Evolutionary conservation across 73 alveolate genomes (phyloP), one percentile per base, ranked within the genome.

Genomic region (Tetrahymena malaccensis): DNA sequence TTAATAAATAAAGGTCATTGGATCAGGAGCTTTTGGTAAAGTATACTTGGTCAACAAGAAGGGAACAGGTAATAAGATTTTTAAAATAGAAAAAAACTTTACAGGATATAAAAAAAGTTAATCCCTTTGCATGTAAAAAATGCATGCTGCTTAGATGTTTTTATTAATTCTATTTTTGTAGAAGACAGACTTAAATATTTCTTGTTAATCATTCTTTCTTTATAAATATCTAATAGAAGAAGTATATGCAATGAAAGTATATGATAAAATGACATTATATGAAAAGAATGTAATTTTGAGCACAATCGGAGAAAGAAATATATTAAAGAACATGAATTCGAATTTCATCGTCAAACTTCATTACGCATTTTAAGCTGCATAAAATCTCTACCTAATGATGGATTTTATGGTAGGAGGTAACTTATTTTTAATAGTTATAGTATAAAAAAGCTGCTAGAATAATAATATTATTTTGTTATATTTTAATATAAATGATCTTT

Each of bases 381-480:
- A 98, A 33, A 98, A 98, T 83, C 98, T 98, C 55, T 98, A 98
- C 95, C 97, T 98, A 43, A 96, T 98, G 34, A 98, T 98, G 98
- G 99, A 98, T 85, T 98, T 98, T 97, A 93, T 98, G 58, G 98
- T 97, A 84, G 99, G 99, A 57, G 97, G 97, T 85, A 94, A 37
- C 34, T 97, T 56, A 5, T 34, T 40, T 4, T 40, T 15, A 40
- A 40, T 40, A 40, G 44, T 10, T 40, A 40, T 40, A 40, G 9
- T 40, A 7, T 40, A 2, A 0, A 40, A 40, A 35, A 35, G 44
- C 44, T 40, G 44, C 9, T 40, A 40, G 44, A 40, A 40, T 40
- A 7, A 40, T 40, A 40, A 6, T 40, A 40, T 40, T 40, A 40
- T 70, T n/a, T 70, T 4, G 85, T 21, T 57, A 16, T 27, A n/a